Evolutionary conservation across 2,329 filamentous ascomycete species (phyloP), one percentile per base, ranked within the genome.

Genomic region (Botrytis byssoidea): DNA sequence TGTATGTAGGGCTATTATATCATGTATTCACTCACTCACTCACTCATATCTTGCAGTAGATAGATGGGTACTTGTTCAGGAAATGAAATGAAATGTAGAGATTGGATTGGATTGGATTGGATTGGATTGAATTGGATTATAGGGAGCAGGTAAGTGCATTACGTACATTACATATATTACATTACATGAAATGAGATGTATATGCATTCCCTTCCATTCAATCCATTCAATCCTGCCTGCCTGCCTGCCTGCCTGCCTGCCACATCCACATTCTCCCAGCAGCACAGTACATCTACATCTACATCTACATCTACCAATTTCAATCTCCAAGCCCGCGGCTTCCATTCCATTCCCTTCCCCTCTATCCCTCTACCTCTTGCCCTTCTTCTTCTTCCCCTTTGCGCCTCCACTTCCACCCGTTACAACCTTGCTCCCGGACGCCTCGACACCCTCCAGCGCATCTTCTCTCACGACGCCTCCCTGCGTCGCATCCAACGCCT

Each of bases 391-490:
- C 51, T 81, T 81, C n/a, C 71, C 74, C 29, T 72, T 75, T 32
- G 78, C 79, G 29, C 74, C 60, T 2, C 37, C 51, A 18, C n/a
- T 77, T 29, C 74, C 76, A 42, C 88, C 86, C 83, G 89, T 90
- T 81, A 91, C 89, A 57, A 91, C 88, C 82, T 88, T 90, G 9
- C 84, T 86, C 22, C 89, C 89, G 1, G 88, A 89, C 7, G 89
- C 89, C 42, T 89, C 89, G 4, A 89, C 89, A 76, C 89, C 89
- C 77, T 90, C 84, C 74, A 85, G 92, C 85, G 87, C 90, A 81
- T 92, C 91, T 76, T 95, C 93, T 78, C 87, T 90, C 35, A 94
- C 92, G 20, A 91, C 84, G 67, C 95, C 95, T 75, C 96, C 96
- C 82, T 98, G 96, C 14, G 93, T 98, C 59, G 91, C 85, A 77